Evolutionary conservation across 805 yeast species (phyloP).

Genomic region (Saccharomycopsis fermentans): DNA sequence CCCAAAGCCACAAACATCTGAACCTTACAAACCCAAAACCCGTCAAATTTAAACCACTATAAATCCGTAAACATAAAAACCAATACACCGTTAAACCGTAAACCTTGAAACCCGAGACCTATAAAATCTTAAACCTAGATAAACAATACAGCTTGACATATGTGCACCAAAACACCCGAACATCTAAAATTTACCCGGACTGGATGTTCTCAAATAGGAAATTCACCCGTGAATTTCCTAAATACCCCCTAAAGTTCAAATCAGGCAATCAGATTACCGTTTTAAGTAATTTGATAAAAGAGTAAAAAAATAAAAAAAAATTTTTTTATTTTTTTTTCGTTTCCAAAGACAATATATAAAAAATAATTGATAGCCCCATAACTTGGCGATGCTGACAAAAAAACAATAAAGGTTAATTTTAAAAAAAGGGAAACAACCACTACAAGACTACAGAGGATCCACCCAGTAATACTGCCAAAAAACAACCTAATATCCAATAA

Average conservation of each 20-base stretch:
- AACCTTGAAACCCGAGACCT: not conserved
- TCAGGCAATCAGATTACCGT: not conserved
- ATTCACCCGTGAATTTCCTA: too few species aligned
- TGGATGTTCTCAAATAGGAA: not conserved
- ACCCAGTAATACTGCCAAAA: too few species aligned
- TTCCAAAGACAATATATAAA: not conserved
- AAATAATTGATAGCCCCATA: not conserved
- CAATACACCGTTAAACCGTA: too few species aligned
- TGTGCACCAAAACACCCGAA: not conserved
- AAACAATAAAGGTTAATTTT: too few species aligned
- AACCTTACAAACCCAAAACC: too few species aligned
- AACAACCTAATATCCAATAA: too few species aligned
- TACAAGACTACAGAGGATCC: too few species aligned
- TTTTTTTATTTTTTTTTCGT: not conserved
- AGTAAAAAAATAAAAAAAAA: not conserved
- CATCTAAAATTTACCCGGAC: not conserved
- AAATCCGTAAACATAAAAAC: too few species aligned
- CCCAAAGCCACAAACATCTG: too few species aligned
- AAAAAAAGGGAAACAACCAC: too few species aligned
- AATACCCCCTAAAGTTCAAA: not conserved
- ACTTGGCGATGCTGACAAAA: too few species aligned
- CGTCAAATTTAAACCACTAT: too few species aligned
- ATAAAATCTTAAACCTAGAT: not conserved
- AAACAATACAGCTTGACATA: not conserved
- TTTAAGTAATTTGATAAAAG: not conserved